Evolutionary conservation across 495 filamentous ascomycete species (phyloP).

Genomic region (Penicillium maclennaniae): DNA sequence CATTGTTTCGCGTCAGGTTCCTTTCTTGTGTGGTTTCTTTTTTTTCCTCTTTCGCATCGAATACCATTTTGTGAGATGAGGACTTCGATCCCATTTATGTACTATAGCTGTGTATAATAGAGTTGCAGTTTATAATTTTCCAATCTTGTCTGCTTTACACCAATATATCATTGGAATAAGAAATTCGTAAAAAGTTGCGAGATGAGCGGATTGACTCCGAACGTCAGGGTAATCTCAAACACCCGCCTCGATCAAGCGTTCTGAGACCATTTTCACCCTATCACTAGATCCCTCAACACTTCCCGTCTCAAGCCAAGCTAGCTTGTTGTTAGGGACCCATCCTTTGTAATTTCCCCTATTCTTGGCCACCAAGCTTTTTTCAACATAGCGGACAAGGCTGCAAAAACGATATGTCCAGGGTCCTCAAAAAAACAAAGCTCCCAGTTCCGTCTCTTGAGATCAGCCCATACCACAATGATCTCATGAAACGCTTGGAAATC

Average conservation of each 20-base stretch:
- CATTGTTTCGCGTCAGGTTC: too few species aligned
- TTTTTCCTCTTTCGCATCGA: constrained; percentile 12
- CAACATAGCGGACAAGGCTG: not conserved
- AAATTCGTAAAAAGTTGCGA: too few species aligned
- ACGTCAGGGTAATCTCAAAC: not conserved
- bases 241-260: not conserved
- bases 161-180: too few species aligned
- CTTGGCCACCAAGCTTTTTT: not conserved
- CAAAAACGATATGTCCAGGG: not conserved
- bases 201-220: too few species aligned
- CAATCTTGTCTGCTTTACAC: not conserved
- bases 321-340: not conserved
- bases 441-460: not conserved
- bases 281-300: not conserved
- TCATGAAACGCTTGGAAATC: not conserved
- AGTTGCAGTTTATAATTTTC: not conserved
- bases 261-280: not conserved
- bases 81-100: constrained; percentile 11
- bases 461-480: not conserved
- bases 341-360: not conserved
- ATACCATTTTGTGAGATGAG: constrained; percentile 17
- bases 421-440: not conserved
- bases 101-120: constrained; percentile 12
- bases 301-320: not conserved
- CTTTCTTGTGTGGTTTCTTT: not conserved